Conservation (phyloP, 2,329 filamentous ascomycete species). For the Paraphoma sp. region DNA sequence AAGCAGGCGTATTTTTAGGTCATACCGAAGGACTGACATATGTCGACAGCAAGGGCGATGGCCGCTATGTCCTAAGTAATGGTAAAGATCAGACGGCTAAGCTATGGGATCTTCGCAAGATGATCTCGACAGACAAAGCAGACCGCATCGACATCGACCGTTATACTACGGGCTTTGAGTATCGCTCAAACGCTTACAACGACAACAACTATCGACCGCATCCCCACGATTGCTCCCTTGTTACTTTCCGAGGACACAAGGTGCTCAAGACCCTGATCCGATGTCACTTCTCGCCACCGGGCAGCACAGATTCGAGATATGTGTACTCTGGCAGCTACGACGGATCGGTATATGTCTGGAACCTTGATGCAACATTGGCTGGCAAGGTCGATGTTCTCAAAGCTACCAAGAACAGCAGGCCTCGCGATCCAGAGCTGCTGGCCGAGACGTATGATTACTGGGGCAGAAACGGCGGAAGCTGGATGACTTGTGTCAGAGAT, state of each 20-base stretch:
- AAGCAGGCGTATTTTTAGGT: conserved; percentile 69
- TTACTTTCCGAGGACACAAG: conserved; percentile 90
- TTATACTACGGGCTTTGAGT: conserved; percentile 73
- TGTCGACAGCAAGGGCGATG: conserved; percentile 83
- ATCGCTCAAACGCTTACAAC: conserved; percentile 72
- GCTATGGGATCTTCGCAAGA: conserved; percentile 92
- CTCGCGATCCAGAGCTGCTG: conserved; percentile 59
- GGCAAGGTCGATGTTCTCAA: conserved; percentile 77
- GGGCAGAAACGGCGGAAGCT: conserved; percentile 63
- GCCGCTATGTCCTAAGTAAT: conserved; percentile 89
- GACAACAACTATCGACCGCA: conserved; percentile 73
- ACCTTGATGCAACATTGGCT: conserved; percentile 86
- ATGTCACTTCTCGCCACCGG: conserved; percentile 91
- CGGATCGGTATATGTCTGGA: conserved; percentile 90
- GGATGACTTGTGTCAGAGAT: conserved; percentile 84
- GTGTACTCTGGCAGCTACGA: conserved; percentile 93
- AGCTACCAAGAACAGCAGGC: conserved; percentile 70
- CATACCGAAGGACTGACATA: conserved; percentile 72
- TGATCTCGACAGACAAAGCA: conserved; percentile 75
- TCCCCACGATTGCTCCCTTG: conserved; percentile 85
- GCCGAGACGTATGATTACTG: conserved; percentile 64
- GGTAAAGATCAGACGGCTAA: conserved; percentile 98
- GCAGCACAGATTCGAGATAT: conserved; percentile 86
- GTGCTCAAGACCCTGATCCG: conserved; percentile 90
- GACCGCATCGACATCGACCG: conserved; percentile 62